phyloP scores from a whole-genome alignment of 352 stramenopile genomes.

The Lagenidium giganteum region DNA sequence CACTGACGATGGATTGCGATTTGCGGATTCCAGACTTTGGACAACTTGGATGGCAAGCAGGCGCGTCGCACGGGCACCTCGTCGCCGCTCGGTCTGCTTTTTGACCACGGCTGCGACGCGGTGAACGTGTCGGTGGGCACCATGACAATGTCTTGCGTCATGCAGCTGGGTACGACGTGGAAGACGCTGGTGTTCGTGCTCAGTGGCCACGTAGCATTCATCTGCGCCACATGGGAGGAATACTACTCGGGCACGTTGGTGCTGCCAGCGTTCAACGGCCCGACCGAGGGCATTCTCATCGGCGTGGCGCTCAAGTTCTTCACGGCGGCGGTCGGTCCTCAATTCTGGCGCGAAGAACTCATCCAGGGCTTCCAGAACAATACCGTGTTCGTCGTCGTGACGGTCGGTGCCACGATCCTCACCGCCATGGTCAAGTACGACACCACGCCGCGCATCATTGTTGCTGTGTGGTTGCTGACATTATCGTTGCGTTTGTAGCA shows the following conservation, averaged over 20 bases:
- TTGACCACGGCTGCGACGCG: conserved; percentile 82
- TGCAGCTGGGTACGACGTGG: conserved; percentile 77
- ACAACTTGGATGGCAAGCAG: conserved; percentile 86
- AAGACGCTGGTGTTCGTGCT: conserved; percentile 68
- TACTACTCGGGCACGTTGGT: conserved; percentile 95
- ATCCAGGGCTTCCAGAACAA: conserved; percentile 75
- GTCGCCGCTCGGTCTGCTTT: conserved; percentile 74
- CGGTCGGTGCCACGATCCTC: conserved; percentile 42
- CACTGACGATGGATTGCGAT: background rate
- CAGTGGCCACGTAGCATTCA: conserved; percentile 79
- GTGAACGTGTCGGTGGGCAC: conserved; percentile 79
- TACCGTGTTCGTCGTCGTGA: conserved; percentile 71
- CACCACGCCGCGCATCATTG: background rate
- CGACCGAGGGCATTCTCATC: conserved; percentile 94
- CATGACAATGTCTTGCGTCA: conserved; percentile 74
- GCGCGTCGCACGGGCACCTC: conserved; percentile 74
- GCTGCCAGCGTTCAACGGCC: conserved; percentile 95
- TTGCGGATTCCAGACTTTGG: conserved; percentile 41
- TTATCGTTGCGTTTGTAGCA: conserved; percentile 22
- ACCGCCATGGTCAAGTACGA: conserved; percentile 80
- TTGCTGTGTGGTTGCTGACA: background rate
- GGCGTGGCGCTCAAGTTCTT: conserved; percentile 70
- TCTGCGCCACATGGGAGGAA: conserved; percentile 88
- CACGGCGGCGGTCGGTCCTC: conserved; percentile 48
- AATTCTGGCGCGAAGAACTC: conserved; percentile 68